Conservation (phyloP, 768 basidiomycete genomes). For the Podaxis pistillaris region DNA sequence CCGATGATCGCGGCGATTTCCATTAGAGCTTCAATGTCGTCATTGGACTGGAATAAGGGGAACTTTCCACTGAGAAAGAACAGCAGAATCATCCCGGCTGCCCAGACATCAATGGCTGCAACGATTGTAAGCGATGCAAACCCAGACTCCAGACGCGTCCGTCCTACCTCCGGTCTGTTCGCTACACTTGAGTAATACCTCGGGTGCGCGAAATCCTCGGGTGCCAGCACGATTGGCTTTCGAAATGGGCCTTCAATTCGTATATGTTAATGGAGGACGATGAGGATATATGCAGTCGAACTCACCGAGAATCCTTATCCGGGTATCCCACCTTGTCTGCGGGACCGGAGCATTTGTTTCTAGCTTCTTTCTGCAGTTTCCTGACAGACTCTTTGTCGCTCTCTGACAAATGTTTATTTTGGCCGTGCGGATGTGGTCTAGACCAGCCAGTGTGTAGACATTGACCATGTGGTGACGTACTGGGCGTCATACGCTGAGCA, state of each 20-base stretch:
- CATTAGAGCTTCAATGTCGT: constrained; percentile 94
- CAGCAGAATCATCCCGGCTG: constrained; percentile 86
- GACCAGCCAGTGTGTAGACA: constrained; percentile 82
- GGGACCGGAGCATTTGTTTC: constrained; percentile 47
- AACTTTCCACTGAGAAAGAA: constrained; percentile 93
- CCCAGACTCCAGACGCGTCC: not conserved
- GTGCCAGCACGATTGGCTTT: constrained; percentile 98
- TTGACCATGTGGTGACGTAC: constrained; percentile 39
- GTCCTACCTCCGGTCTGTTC: constrained; percentile 86
- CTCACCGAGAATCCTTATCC: constrained; percentile 70
- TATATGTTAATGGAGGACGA: not conserved
- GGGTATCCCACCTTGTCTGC: constrained; percentile 78
- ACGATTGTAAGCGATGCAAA: constrained; percentile 1
- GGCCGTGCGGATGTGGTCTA: constrained; percentile 67
- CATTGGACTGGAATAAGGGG: constrained; percentile 89
- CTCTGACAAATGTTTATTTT: constrained; percentile 39
- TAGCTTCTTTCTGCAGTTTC: constrained; percentile 58
- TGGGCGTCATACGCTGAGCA: constrained; percentile 54
- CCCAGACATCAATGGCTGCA: constrained; percentile 95
- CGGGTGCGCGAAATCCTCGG: constrained; percentile 94
- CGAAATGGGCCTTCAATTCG: constrained; percentile 57
- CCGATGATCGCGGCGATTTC: constrained; percentile 91
- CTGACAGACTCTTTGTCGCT: constrained; percentile 51
- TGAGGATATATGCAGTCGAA: not conserved
- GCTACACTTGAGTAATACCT: constrained; percentile 91